These are phyloP conservation scores for Periconia macrospinosa DNA, from an alignment of 2,329 filamentous ascomycete species.

Conservation along the genomic window DNA sequence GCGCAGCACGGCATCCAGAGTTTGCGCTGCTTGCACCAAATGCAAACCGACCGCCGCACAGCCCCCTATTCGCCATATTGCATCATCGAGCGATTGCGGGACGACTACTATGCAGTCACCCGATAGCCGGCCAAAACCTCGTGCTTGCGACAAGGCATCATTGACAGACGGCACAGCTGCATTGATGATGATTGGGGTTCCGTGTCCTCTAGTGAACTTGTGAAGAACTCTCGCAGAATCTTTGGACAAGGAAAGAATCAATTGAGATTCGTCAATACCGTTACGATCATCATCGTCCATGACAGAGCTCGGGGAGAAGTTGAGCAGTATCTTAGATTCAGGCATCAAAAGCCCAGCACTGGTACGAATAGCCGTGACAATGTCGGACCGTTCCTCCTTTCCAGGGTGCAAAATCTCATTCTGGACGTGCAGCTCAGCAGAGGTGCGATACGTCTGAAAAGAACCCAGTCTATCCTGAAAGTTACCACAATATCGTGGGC, in stretches of 20 bases:
- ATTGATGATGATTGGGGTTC: slow-evolving; percentile 82
- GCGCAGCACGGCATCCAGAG: slow-evolving; percentile 70
- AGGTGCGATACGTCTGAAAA: slow-evolving; percentile 94
- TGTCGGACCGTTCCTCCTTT: slow-evolving; percentile 88
- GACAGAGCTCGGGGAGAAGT: slow-evolving; percentile 77
- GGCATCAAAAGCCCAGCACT: slow-evolving; percentile 81
- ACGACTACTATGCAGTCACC: slow-evolving; percentile 80
- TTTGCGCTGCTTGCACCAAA: slow-evolving; percentile 75
- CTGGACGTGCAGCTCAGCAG: slow-evolving; percentile 83
- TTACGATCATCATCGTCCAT: slow-evolving; percentile 80
- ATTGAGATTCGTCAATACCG: slow-evolving; percentile 68
- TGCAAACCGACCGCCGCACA: slow-evolving; percentile 85
- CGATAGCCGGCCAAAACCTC: slow-evolving; percentile 79
- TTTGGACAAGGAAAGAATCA: slow-evolving; percentile 76
- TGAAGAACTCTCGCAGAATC: slow-evolving; percentile 69
- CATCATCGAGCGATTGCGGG: slow-evolving; percentile 86
- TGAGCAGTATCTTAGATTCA: slow-evolving; percentile 79
- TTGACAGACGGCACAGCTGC: slow-evolving; percentile 84
- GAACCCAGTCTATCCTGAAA: slow-evolving; percentile 95
- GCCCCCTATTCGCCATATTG: slow-evolving; percentile 89
- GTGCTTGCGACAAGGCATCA: slow-evolving; percentile 78
- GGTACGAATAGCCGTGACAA: slow-evolving; percentile 81
- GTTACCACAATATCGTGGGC: slow-evolving; percentile 89
- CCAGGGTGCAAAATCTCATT: slow-evolving; percentile 90
- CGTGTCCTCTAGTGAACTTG: slow-evolving; percentile 70